Evolutionary conservation across 2,329 filamentous ascomycete genomes (phyloP), one percentile per base, ranked within the genome.

Genomic region (Aspergillus clavatus): DNA sequence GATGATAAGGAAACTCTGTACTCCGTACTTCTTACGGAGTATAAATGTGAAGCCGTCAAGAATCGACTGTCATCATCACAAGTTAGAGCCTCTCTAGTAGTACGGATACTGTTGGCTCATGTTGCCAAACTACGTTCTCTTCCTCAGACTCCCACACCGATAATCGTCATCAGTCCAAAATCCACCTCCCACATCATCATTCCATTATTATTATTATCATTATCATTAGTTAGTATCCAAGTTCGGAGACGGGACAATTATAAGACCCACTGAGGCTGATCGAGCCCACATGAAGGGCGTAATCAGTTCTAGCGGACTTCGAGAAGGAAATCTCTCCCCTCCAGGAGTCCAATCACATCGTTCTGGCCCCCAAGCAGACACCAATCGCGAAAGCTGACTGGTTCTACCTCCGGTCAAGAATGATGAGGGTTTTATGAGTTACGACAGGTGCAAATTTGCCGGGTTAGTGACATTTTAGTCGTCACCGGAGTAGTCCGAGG

Each of bases 251-350:
- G n/a, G 31, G 14, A 35, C 7, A 11, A 16, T 10, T 2, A 35
- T 12, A 18, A 35, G 31, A 35, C 31, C 31, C 16, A 11, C 28
- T 8, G 3, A 16, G 28, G 14, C 37, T 40, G 39, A 26, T 29
- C 14, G n/a, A n/a, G 37, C n/a, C n/a, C n/a, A n/a, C n/a, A n/a
- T n/a, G n/a, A n/a, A n/a, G n/a, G n/a, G n/a, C n/a, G n/a, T 23
- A 10, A 42, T n/a, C n/a, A 27, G 43, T 59, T 61, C 58, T 59
- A 60, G 55, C 49, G 54, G 23, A 43, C 36, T 61, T 61, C 58
- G 38, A 57, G 56, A 60, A 60, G 31, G 24, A 23, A 36, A 26
- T 29, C 45, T 42, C 33, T 7, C 26, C 48, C 38, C 43, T 47
- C 51, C 14, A 31, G 3, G 14, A 16, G 31, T 10, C 31, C 31